Percentiles rank a stretch among this genome's conserved stretches.
phyloP scores from a whole-genome alignment of 306 rosid species.

The Mimosa bimucronata region DNA sequence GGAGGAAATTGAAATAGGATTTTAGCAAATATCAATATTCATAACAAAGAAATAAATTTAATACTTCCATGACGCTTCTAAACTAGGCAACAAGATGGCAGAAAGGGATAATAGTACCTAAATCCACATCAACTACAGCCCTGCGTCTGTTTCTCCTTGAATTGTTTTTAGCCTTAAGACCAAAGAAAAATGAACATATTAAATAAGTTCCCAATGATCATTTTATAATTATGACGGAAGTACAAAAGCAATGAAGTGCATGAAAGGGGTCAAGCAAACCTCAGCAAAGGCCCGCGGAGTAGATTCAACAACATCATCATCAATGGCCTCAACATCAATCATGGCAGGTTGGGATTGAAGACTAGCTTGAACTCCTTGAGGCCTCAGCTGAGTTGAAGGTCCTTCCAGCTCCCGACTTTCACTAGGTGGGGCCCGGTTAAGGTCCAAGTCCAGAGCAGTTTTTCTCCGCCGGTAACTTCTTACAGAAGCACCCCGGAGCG shows the following conservation, averaged over 20 bases:
- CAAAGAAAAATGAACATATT: constrained; percentile 25
- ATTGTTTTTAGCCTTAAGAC: constrained; percentile 81
- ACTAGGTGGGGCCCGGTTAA: constrained; percentile 33
- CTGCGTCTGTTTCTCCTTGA: constrained; percentile 66
- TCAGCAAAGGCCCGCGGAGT: constrained; percentile 83
- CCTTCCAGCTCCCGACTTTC: constrained; percentile 53
- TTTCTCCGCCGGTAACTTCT: constrained; percentile 49
- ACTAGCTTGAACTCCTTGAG: constrained; percentile 39
- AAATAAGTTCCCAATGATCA: constrained; percentile 9
- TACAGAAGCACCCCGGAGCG: constrained; percentile 23
- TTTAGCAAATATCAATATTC: background rate
- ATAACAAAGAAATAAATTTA: background rate
- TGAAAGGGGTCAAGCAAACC: constrained; percentile 43
- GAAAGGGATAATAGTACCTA: constrained; percentile 54
- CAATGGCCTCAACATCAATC: constrained; percentile 88
- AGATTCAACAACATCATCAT: constrained; percentile 86
- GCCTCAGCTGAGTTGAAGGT: constrained; percentile 36
- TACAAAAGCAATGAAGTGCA: constrained; percentile 11
- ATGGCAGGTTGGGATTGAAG: constrained; percentile 42
- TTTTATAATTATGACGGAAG: background rate
- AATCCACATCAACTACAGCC: constrained; percentile 75
- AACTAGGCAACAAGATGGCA: background rate
- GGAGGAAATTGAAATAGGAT: background rate
- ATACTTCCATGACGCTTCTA: background rate
- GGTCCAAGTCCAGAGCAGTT: constrained; percentile 45